Evolutionary conservation across 352 stramenopile species (phyloP), one percentile per base, ranked within the genome.

Genomic region (Thraustochytrium aureum): DNA sequence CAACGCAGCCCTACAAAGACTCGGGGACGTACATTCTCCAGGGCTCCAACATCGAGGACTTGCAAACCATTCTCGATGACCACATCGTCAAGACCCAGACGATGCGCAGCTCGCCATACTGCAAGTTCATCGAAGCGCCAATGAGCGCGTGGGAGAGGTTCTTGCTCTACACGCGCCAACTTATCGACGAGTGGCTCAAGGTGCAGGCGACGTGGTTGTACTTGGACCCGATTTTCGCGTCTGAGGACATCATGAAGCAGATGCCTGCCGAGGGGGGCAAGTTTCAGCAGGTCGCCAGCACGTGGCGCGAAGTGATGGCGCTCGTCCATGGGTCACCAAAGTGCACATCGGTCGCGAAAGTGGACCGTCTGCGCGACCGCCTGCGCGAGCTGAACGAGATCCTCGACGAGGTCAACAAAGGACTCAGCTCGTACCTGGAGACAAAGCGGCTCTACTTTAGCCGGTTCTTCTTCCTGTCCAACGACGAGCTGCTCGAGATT

Each of bases 401-500:
- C 82, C 98, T 99, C 92, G 92, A 88, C 3, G 97, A 99, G 26
- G 98, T 99, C 38, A 97, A 99, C 85, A 96, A 97, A 84, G 94
- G 96, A 22, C 88, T 99, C 5, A 96, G 96, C 75, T 94, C 99
- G 81, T 99, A 99, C 85, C 89, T 99, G 10, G 96, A 99, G 85
- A 97, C 95, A 22, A 96, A 99, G 86, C 91, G 97, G 86, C 84
- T 88, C 47, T 79, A 84, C 17, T 92, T 92, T 83, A 84, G 86
- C 73, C 93, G 97, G n/a, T 99, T 99, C 85, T 99, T 99, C 85
- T 99, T 99, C 83, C 91, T 99, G 6, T 97, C 96, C 60, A 97
- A 99, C 84, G 97, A 99, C 89, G 97, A 99, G 87, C 90, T 99
- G 65, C 90, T 99, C 26, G 97, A 99, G 87, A 99, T 99, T 85